A percentile compares a stretch with the other conserved stretches of the same genome.
Evolutionary conservation across 1,139 yeast genomes (phyloP).

Genomic region (Saccharomyces hybrid): DNA sequence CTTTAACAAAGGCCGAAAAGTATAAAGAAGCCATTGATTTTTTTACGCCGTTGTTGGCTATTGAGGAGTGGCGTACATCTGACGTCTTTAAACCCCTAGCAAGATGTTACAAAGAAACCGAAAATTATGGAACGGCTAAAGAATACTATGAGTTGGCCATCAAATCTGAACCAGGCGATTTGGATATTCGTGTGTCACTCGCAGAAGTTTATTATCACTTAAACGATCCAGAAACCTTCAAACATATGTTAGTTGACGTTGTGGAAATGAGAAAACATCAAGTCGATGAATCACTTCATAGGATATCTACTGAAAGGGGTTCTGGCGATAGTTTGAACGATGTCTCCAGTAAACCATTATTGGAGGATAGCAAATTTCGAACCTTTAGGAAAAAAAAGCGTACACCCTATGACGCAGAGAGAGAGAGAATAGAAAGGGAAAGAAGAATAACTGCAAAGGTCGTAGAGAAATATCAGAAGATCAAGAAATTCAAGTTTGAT

Average conservation of each 20-base stretch:
- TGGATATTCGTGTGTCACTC: constrained; percentile 67
- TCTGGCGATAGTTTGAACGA: constrained; percentile 12
- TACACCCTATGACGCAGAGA: constrained; percentile 41
- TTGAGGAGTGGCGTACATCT: constrained; percentile 43
- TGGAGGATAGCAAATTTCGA: constrained; percentile 33
- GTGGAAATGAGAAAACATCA: constrained; percentile 33
- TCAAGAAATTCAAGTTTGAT: constrained; percentile 52
- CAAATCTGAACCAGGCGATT: constrained; percentile 50
- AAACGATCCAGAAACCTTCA: constrained; percentile 60
- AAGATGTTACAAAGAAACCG: constrained; percentile 68
- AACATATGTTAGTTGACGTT: constrained; percentile 49
- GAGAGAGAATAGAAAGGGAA: constrained; percentile 53
- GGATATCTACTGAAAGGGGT: constrained; percentile 3
- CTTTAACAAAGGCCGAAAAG: constrained; percentile 59
- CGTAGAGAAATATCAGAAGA: constrained; percentile 54
- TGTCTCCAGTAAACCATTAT: constrained; percentile 29
- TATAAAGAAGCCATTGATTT: constrained; percentile 67
- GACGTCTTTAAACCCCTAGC: constrained; percentile 62
- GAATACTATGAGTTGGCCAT: constrained; percentile 53
- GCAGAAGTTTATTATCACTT: constrained; percentile 75
- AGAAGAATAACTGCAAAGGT: constrained; percentile 54
- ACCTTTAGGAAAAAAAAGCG: constrained; percentile 28
- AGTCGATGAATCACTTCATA: constrained; percentile 21
- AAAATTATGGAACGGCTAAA: constrained; percentile 63
- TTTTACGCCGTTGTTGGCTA: constrained; percentile 45